These are phyloP conservation scores for Glebionis coronaria DNA, from an alignment of 129 eudicot species.

Conservation along the genomic window DNA sequence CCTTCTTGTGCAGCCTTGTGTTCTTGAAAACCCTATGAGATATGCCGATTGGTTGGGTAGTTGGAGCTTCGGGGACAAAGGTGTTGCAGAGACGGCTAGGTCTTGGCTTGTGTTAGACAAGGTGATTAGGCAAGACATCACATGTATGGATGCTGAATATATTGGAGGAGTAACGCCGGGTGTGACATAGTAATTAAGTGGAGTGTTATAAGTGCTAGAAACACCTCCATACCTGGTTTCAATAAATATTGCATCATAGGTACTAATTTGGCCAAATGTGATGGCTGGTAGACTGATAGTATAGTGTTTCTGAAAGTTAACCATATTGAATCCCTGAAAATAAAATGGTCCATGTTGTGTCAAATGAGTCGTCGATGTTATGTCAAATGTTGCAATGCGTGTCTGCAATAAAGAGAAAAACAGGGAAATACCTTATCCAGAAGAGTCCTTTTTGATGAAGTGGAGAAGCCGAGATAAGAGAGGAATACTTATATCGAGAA, in stretches of 20 bases:
- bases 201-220: too few species aligned
- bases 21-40: too few species aligned
- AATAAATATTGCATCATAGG: slow-evolving; percentile 82
- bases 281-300: slow-evolving; percentile 88
- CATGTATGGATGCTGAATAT: too few species aligned
- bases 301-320: slow-evolving; percentile 89
- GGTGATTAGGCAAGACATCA: too few species aligned
- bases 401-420: not conserved
- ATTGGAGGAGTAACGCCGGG: too few species aligned
- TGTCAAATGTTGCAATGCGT: not conserved
- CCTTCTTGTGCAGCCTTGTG: too few species aligned
- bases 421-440: slow-evolving; percentile 58
- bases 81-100: too few species aligned
- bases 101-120: too few species aligned
- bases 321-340: slow-evolving; percentile 87
- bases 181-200: too few species aligned
- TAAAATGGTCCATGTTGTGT: not conserved
- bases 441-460: slow-evolving; percentile 91
- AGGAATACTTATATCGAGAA: slow-evolving; percentile 91
- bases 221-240: too few species aligned
- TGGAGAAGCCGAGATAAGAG: slow-evolving; percentile 88
- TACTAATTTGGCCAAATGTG: slow-evolving; percentile 71
- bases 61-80: too few species aligned
- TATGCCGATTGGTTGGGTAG: too few species aligned
- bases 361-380: not conserved